Evolutionary conservation across 1,284 basidiomycete species (phyloP), one percentile per base, ranked within the genome.

Genomic region (Meira nashicola): DNA sequence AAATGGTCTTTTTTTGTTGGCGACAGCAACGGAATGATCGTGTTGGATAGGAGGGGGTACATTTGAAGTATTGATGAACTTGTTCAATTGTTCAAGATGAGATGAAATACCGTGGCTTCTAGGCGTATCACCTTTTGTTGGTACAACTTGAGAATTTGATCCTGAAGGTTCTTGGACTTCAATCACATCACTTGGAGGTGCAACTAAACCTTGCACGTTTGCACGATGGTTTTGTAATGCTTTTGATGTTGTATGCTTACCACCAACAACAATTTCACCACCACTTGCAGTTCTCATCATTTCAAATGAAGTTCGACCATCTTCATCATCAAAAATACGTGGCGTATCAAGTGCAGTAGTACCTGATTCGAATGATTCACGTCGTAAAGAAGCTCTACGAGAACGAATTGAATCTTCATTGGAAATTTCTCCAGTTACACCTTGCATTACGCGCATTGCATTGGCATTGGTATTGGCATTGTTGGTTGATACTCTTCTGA

Each of bases 141-240:
- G 39, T 40, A 10, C 10, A 10, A 10, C 39, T 10, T 19, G 14
- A 5, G 15, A 15, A 43, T 43, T 43, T 17, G 15, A 50, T n/a
- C 15, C 33, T 9, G 47, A 50, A 37, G 44, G 58, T 48, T 61
- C 58, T 39, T 47, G 17, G 2, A 39, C 17, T 51, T 60, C 60
- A 12, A 49, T 51, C 2, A 68, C 68, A n/a, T 66, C 68, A 47
- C 64, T 68, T 0, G 68, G 68, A n/a, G 66, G 66, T 1, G 68
- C 66, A 1, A 65, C 66, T 10, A 54, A 39, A 3, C 47, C 59
- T 4, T 54, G 39, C 2, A 60, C 60, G 4, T 52, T 33, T 33
- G 28, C 28, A 33, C 28, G 28, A 33, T 33, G 28, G 4, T 3
- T 33, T 33, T 33, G 28, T 33, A 33, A 8, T 8, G 28, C 28